phyloP scores from a whole-genome alignment of 768 basidiomycete genomes.

The Russula ochroleuca region DNA sequence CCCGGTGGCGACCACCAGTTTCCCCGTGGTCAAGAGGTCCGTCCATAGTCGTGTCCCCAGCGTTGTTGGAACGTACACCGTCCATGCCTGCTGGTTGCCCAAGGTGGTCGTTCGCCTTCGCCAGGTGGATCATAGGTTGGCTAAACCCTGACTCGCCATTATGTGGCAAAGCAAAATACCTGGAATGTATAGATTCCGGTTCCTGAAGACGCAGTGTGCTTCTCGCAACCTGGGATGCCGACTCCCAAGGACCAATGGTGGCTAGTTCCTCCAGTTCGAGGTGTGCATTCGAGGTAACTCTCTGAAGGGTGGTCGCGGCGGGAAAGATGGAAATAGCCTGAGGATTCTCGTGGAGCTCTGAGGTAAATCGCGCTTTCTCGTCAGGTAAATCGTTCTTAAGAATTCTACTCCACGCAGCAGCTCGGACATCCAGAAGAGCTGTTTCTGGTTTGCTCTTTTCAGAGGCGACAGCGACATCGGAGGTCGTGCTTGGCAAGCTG shows the following conservation, averaged over 20 bases:
- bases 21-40: neutral
- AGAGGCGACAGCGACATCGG: conserved; percentile 16
- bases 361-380: neutral
- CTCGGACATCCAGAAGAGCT: conserved; percentile 39
- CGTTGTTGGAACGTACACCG: neutral
- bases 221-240: conserved; percentile 46
- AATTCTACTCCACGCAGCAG: conserved; percentile 31
- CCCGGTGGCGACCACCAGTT: neutral
- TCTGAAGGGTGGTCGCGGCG: neutral
- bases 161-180: conserved; percentile 14
- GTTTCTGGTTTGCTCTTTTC: conserved; percentile 29
- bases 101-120: neutral
- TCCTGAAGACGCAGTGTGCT: neutral
- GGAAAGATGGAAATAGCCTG: neutral
- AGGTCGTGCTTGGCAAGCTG: conserved; percentile 24
- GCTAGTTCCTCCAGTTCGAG: conserved; percentile 15
- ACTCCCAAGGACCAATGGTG: conserved; percentile 49
- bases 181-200: neutral
- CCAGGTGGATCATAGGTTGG: neutral
- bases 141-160: neutral
- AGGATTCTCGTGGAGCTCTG: neutral
- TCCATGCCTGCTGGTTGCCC: neutral
- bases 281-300: neutral
- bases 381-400: neutral
- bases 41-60: neutral